These are phyloP conservation scores for Crithidia acanthocephali DNA, from an alignment of 208 protist species.

Conservation along the genomic window DNA sequence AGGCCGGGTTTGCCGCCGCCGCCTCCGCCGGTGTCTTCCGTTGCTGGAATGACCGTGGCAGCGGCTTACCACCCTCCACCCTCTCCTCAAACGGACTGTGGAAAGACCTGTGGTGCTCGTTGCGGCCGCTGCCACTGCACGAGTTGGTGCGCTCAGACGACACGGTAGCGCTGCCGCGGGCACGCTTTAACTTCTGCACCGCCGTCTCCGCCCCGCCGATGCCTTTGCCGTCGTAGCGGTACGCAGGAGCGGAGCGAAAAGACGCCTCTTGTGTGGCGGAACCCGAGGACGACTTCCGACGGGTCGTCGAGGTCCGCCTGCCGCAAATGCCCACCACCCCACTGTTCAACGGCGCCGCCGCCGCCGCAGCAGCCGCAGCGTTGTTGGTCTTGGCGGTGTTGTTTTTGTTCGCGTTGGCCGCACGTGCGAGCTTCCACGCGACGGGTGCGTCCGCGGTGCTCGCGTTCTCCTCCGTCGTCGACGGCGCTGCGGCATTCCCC, in stretches of 20 bases:
- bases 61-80: not conserved
- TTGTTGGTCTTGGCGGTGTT: not conserved
- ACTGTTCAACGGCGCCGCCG: not conserved
- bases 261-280: not conserved
- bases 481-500: not conserved
- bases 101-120: not conserved
- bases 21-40: not conserved
- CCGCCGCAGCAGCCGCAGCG: not conserved
- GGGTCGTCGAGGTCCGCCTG: not conserved
- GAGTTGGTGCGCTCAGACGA: not conserved
- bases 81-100: not conserved
- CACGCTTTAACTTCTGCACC: not conserved
- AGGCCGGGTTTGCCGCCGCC: slow-evolving; percentile 6
- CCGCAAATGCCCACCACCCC: not conserved
- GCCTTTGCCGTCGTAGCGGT: slow-evolving; percentile 5
- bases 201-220: not conserved
- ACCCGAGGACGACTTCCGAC: not conserved
- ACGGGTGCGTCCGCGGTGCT: not conserved
- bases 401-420: not conserved
- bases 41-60: not conserved
- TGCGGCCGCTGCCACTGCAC: slow-evolving; percentile 1
- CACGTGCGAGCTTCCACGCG: not conserved
- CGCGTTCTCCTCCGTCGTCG: not conserved
- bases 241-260: not conserved
- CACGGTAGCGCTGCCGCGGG: not conserved